These are phyloP conservation scores for Phaffia australis DNA, from an alignment of 768 basidiomycete genomes.

Conservation along the genomic window DNA sequence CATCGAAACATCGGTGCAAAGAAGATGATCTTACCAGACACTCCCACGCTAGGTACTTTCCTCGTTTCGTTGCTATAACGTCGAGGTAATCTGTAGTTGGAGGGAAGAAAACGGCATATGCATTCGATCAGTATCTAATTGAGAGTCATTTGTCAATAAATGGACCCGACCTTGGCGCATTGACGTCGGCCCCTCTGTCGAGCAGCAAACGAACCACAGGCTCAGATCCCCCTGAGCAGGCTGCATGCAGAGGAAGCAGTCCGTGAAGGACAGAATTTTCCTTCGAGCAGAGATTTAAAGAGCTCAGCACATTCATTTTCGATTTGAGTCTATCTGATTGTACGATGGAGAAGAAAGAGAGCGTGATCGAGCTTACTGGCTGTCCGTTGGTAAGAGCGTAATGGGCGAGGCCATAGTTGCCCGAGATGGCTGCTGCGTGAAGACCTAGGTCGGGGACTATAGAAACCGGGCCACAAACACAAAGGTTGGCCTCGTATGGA, in stretches of 20 bases:
- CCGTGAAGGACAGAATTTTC: conserved; percentile 85
- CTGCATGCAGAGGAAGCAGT: conserved; percentile 91
- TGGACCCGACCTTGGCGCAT: conserved; percentile 68
- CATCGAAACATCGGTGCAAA: conserved; percentile 1
- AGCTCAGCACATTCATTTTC: background rate
- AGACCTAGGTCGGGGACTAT: conserved; percentile 40
- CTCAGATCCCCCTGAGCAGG: conserved; percentile 79
- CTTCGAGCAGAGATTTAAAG: background rate
- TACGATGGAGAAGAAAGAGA: background rate
- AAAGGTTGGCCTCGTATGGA: background rate
- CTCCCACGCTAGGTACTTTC: conserved; percentile 35
- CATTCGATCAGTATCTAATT: conserved; percentile 38
- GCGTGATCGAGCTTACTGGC: conserved; percentile 49
- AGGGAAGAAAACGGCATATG: conserved; percentile 42
- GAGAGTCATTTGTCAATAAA: conserved; percentile 21
- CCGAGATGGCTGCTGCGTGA: conserved; percentile 46
- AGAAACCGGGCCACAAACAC: background rate
- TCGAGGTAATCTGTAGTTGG: conserved; percentile 36
- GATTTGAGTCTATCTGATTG: no score
- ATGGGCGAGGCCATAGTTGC: conserved; percentile 78
- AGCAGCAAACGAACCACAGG: conserved; percentile 78
- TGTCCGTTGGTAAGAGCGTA: conserved; percentile 90
- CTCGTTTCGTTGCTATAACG: conserved; percentile 40
- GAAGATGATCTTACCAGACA: conserved; percentile 34
- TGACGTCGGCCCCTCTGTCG: conserved; percentile 93